Conservation (phyloP, 257 asterid genomes). For the Jacaranda mimosifolia region DNA sequence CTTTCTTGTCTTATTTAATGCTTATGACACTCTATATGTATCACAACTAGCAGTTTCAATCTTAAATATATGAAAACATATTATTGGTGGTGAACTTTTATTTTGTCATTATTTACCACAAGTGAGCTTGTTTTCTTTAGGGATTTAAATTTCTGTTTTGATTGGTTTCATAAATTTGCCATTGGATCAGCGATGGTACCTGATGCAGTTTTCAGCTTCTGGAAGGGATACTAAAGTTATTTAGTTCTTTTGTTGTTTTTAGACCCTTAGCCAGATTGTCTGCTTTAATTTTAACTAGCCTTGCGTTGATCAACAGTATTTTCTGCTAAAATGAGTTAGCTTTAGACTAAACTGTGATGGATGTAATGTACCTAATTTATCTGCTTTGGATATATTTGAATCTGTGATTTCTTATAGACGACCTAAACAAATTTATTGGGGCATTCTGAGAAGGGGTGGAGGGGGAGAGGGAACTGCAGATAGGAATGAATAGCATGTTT, state of each 20-base stretch:
- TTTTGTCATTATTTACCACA: neutral
- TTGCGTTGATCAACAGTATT: neutral
- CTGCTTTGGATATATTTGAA: neutral
- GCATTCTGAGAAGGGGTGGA: neutral
- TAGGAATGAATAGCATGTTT: neutral
- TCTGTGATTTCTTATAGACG: neutral
- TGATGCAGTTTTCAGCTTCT: constrained; percentile 6
- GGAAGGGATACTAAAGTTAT: neutral
- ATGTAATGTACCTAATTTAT: neutral
- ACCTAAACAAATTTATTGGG: neutral
- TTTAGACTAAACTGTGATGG: neutral
- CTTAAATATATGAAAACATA: neutral
- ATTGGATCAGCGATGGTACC: neutral
- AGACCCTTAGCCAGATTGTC: neutral
- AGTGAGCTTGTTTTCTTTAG: constrained; percentile 4
- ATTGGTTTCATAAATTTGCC: neutral
- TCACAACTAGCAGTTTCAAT: neutral
- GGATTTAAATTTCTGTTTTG: constrained; percentile 5
- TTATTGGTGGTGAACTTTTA: constrained; percentile 2
- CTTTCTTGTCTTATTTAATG: neutral
- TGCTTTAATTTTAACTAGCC: neutral
- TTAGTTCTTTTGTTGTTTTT: constrained; percentile 17
- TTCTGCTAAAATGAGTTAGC: neutral
- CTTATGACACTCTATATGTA: constrained; percentile 1
- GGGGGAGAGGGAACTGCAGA: neutral